Evolutionary conservation across 139 green algal genomes (phyloP).

Genomic region (Choricystis sp.): DNA sequence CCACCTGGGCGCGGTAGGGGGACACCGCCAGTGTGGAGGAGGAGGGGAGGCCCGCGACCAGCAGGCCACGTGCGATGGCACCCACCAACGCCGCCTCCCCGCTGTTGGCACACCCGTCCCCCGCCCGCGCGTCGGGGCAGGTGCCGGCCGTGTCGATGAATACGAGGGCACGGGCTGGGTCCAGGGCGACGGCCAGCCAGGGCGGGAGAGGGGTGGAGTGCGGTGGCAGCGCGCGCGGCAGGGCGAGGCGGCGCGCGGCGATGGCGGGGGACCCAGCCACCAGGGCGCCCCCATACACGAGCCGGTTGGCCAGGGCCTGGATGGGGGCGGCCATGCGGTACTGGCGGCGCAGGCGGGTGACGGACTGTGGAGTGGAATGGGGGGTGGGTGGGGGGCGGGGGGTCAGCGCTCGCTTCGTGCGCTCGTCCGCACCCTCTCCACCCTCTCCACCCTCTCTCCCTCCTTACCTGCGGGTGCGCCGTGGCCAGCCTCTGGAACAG

Average conservation of each 20-base stretch:
- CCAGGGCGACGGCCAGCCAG: slow-evolving; percentile 26
- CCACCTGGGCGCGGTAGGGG: slow-evolving; percentile 63
- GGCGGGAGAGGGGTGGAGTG: slow-evolving; percentile 7
- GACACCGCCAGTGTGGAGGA: slow-evolving; percentile 59
- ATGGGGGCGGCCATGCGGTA: slow-evolving; percentile 87
- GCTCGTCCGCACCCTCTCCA: background rate
- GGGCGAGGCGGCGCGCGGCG: background rate
- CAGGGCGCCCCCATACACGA: slow-evolving; percentile 70
- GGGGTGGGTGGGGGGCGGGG: background rate
- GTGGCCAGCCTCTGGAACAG: slow-evolving; percentile 69
- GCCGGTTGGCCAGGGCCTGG: slow-evolving; percentile 62
- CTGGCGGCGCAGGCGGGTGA: slow-evolving; percentile 53
- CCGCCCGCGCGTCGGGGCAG: slow-evolving; percentile 3
- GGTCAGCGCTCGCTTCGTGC: background rate
- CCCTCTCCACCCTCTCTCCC: background rate
- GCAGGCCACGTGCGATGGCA: slow-evolving; percentile 28
- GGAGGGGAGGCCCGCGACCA: slow-evolving; percentile 21
- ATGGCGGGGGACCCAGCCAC: slow-evolving; percentile 21
- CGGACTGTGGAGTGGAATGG: slow-evolving; percentile 11
- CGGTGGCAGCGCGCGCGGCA: slow-evolving; percentile 20
- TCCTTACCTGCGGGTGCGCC: slow-evolving; percentile 51
- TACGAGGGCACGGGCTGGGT: slow-evolving; percentile 38
- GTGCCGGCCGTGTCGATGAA: slow-evolving; percentile 62
- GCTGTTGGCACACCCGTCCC: slow-evolving; percentile 34
- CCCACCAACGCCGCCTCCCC: slow-evolving; percentile 40